Evolutionary conservation across 345 rosid species (phyloP), one percentile per base, ranked within the genome.

Genomic region (Brassica carinata): DNA sequence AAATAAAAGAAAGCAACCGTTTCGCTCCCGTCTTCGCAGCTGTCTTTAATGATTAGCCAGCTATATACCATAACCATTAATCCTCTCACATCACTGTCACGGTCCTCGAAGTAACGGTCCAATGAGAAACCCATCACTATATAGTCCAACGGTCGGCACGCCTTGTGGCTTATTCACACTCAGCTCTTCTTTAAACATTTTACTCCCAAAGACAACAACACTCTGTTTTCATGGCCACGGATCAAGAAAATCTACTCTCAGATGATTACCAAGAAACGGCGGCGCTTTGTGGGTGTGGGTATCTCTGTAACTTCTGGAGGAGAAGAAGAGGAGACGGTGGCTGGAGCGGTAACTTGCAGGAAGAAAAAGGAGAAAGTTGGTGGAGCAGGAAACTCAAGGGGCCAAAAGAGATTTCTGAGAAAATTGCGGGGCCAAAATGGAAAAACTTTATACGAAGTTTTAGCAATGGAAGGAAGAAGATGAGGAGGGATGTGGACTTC

Each of bases 381-480:
- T 7, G 79, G 29, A 66, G 17, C 61, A 78, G 34, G 40, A 87
- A 77, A 67, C 71, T 77, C 2, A 92, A 83, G 86, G 73, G 76
- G 69, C 17, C 82, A 0, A 83, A 77, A 36, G 89, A 86, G 57
- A 38, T 87, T 1, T 89, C 97, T 0, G 94, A 89, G 75, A 65
- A 83, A 15, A 61, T 87, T 18, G 89, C 90, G 11, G 89, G 91
- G 31, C 91, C 91, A 0, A 88, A 71, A 73, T 88, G 92, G 93
- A 94, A 94, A 88, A 87, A 84, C 65, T 81, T 90, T 7, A 85
- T 92, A 14, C 61, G 87, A 3, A 88, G 89, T 40, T 82, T 84
- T 40, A 83, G 87, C 43, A 17, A 13, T 14, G 30, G 73, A 2
- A 72, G 27, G 48, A 77, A 33, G 71, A 86, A 78, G 78, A 84